A percentile compares a stretch with the other conserved stretches of the same genome.
Conservation (phyloP, 805 yeast genomes). For the Ogataea paradorogensis region DNA sequence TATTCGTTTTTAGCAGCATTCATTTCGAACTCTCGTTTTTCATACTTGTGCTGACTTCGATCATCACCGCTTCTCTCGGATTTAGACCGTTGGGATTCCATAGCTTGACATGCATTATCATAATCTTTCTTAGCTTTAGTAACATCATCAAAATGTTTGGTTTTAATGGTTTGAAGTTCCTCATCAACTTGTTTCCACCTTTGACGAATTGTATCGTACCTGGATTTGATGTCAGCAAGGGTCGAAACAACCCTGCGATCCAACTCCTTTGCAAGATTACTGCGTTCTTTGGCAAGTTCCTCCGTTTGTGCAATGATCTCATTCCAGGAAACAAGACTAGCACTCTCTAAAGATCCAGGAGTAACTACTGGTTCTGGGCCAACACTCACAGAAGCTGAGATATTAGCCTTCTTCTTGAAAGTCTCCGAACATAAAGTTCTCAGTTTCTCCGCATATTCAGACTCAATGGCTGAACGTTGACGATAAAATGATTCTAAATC, state of each 20-base stretch:
- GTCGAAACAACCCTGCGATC: conserved; percentile 59
- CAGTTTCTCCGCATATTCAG: conserved; percentile 73
- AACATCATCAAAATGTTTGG: conserved; percentile 51
- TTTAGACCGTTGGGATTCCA: conserved; percentile 79
- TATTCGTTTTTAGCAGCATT: conserved; percentile 83
- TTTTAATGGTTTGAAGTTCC: conserved; percentile 49
- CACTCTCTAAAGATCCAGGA: conserved; percentile 92
- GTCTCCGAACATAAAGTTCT: conserved; percentile 62
- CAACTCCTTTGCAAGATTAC: conserved; percentile 57
- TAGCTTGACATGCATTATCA: conserved; percentile 72
- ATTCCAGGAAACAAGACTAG: conserved; percentile 85
- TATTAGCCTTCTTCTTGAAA: conserved; percentile 71
- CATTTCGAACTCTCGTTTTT: conserved; percentile 75
- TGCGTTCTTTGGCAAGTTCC: conserved; percentile 64
- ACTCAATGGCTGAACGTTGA: conserved; percentile 79
- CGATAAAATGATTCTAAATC: conserved; percentile 83
- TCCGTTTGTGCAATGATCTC: conserved; percentile 85
- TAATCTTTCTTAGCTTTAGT: conserved; percentile 69
- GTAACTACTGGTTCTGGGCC: conserved; percentile 90
- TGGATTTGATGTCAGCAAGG: conserved; percentile 49
- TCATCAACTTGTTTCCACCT: conserved; percentile 59
- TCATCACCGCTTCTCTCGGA: conserved; percentile 55
- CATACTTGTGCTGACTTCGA: conserved; percentile 48
- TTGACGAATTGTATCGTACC: conserved; percentile 51
- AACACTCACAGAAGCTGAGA: conserved; percentile 67